A percentile compares a stretch with the other conserved stretches of the same genome.
These are phyloP conservation scores for Hypoxylon sp. DNA, from an alignment of 2,329 filamentous ascomycete species.

Conservation along the genomic window DNA sequence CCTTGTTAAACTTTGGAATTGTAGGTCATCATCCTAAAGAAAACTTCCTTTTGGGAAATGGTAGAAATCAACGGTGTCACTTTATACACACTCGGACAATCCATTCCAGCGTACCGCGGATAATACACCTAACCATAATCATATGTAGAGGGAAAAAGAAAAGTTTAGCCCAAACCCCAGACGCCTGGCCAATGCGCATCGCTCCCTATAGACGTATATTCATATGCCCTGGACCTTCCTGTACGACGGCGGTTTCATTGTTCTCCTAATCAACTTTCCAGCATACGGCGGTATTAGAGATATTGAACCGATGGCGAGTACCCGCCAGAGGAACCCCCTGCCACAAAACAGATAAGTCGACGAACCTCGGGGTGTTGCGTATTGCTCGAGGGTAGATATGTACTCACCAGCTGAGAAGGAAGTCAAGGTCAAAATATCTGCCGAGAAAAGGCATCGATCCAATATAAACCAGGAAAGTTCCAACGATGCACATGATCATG, in stretches of 20 bases:
- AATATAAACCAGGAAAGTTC: conserved; percentile 85
- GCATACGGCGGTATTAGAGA: conserved; percentile 89
- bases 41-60: neutral
- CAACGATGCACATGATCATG: conserved; percentile 88
- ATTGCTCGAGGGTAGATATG: neutral
- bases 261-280: conserved; percentile 86
- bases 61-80: neutral
- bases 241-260: conserved; percentile 92
- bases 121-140: conserved; percentile 6
- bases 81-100: neutral
- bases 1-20: neutral
- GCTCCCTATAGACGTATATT: conserved; percentile 36
- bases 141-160: conserved; percentile 15
- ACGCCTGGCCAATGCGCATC: conserved; percentile 38
- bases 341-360: conserved; percentile 42
- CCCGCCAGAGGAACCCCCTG: conserved; percentile 90
- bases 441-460: conserved; percentile 88
- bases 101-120: neutral
- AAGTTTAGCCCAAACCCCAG: conserved; percentile 13
- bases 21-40: neutral
- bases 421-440: conserved; percentile 89
- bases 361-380: neutral
- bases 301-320: conserved; percentile 82
- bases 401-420: conserved; percentile 77
- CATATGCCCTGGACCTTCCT: conserved; percentile 87